A percentile compares a stretch with the other conserved stretches of the same genome.
These are phyloP conservation scores for Neurospora tetrasperma DNA, from an alignment of 495 filamentous ascomycete genomes.

Conservation along the genomic window DNA sequence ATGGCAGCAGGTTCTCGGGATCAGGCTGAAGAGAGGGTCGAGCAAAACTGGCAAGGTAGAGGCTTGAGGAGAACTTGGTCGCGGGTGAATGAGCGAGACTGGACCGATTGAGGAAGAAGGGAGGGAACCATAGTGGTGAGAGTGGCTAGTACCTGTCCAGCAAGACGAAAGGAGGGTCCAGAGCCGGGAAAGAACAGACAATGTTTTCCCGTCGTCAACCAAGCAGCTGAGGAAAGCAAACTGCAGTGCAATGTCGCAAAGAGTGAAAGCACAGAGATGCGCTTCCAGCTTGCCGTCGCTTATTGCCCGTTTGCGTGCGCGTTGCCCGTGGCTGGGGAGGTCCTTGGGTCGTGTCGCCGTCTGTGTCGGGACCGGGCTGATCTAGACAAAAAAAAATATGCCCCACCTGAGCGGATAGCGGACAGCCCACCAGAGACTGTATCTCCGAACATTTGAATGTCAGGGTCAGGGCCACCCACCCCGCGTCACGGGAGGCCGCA, in stretches of 20 bases:
- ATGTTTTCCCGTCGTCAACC: neutral
- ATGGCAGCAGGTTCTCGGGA: neutral
- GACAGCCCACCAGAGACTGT: neutral
- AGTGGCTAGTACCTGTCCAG: neutral
- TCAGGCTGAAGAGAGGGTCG: neutral
- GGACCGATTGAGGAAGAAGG: neutral
- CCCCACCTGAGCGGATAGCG: neutral
- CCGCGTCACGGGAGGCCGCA: neutral
- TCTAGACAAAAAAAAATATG: neutral
- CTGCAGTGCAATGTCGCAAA: neutral
- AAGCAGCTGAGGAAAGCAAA: neutral
- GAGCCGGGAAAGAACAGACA: neutral
- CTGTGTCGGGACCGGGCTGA: neutral
- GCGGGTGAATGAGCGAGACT: neutral
- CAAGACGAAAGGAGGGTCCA: neutral
- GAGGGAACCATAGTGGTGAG: neutral
- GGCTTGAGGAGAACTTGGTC: neutral
- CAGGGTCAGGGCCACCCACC: neutral
- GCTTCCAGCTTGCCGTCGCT: neutral
- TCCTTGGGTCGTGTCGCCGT: neutral
- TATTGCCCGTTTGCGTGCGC: neutral
- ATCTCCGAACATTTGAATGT: neutral
- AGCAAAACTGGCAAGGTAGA: neutral
- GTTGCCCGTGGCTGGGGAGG: neutral
- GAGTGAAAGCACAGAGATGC: neutral